Evolutionary conservation across 2,329 filamentous ascomycete species (phyloP).

Genomic region (Calonectria hongkongensis): DNA sequence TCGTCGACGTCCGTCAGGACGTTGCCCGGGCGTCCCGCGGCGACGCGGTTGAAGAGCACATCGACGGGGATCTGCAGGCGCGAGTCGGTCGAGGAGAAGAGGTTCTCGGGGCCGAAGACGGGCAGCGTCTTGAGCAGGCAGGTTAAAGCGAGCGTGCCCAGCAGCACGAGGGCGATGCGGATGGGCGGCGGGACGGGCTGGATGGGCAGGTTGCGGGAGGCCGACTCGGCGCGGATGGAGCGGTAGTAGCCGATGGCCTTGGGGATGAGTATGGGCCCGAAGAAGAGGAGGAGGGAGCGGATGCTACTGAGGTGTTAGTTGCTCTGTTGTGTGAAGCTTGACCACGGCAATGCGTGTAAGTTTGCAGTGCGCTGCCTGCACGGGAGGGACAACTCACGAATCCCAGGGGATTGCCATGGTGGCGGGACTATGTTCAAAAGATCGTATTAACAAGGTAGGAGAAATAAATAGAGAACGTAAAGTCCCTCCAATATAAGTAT

Average conservation of each 20-base stretch:
- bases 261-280: constrained; percentile 84
- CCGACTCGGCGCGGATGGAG: constrained; percentile 67
- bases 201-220: constrained; percentile 67
- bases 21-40: constrained; percentile 69
- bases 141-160: constrained; percentile 69
- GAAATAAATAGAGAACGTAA: neutral
- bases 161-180: constrained; percentile 75
- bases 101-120: constrained; percentile 82
- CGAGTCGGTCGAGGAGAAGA: constrained; percentile 86
- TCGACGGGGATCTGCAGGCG: constrained; percentile 90
- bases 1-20: constrained; percentile 76
- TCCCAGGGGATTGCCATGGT: constrained; percentile 57
- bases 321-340: neutral
- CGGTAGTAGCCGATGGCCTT: constrained; percentile 80
- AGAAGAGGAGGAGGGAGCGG: constrained; percentile 74
- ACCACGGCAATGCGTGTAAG: constrained; percentile 14
- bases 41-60: constrained; percentile 87
- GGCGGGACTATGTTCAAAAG: constrained; percentile 23
- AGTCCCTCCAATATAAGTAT: neutral
- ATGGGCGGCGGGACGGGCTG: constrained; percentile 73
- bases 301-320: constrained; percentile 61
- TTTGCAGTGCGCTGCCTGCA: neutral
- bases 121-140: constrained; percentile 79
- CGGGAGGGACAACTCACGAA: constrained; percentile 48
- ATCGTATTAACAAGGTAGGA: neutral